Percentiles rank a stretch among this genome's conserved stretches.
Evolutionary conservation across 2,329 filamentous ascomycete genomes (phyloP).

Genomic region (Xylariomycetidae sp.): DNA sequence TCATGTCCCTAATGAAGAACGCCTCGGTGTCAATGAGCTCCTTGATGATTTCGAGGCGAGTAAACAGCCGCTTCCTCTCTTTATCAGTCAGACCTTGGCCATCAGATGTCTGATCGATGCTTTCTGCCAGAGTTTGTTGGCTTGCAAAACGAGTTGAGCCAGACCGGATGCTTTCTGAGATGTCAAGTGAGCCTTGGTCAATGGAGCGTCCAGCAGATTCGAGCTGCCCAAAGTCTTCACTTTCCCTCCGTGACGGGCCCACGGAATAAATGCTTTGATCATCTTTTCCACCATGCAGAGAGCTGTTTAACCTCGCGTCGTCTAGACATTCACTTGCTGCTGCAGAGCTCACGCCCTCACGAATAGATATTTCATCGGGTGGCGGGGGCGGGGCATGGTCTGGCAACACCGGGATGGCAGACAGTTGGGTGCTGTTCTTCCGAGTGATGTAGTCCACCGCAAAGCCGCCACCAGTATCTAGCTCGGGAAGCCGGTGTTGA

Average conservation of each 20-base stretch:
- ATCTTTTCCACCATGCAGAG: slow-evolving; percentile 36
- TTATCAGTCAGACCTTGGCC: slow-evolving; percentile 39
- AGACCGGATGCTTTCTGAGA: slow-evolving; percentile 33
- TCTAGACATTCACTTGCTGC: slow-evolving; percentile 37
- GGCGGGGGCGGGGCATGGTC: slow-evolving; percentile 48
- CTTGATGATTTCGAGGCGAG: slow-evolving; percentile 80
- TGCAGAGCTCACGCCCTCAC: slow-evolving; percentile 22
- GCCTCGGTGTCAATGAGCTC: slow-evolving; percentile 92
- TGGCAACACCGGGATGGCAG: slow-evolving; percentile 31
- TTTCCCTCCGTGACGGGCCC: slow-evolving; percentile 39
- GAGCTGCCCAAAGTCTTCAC: slow-evolving; percentile 39
- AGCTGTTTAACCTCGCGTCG: slow-evolving; percentile 37
- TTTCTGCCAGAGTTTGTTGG: slow-evolving; percentile 30
- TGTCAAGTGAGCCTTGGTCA: slow-evolving; percentile 41
- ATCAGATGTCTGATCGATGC: slow-evolving; percentile 26
- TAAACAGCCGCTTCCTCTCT: slow-evolving; percentile 67
- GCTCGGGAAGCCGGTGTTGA: slow-evolving; percentile 41
- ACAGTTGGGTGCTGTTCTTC: slow-evolving; percentile 19
- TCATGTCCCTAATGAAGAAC: slow-evolving; percentile 90
- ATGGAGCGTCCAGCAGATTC: slow-evolving; percentile 42
- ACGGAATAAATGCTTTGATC: slow-evolving; percentile 37
- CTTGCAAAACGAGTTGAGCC: slow-evolving; percentile 34
- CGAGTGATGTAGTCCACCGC: slow-evolving; percentile 40
- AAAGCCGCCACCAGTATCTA: slow-evolving; percentile 48
- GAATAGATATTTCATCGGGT: slow-evolving; percentile 29